These are phyloP conservation scores for Elasticomyces elasticus DNA, from an alignment of 495 filamentous ascomycete species.

Conservation along the genomic window DNA sequence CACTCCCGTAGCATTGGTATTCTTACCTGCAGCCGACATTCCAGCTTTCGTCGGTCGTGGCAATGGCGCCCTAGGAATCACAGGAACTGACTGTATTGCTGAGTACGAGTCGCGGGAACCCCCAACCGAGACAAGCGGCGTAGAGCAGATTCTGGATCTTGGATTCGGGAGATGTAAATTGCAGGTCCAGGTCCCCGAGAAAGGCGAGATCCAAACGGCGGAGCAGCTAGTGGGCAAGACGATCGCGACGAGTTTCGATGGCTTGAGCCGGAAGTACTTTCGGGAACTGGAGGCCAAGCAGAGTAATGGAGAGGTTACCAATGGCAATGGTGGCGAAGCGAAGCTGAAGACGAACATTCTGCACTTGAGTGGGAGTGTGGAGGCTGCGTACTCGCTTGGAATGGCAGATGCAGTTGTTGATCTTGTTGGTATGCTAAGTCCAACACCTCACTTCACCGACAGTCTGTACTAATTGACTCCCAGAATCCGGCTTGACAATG, in stretches of 20 bases:
- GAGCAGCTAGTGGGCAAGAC: constrained; percentile 84
- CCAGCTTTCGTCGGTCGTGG: constrained; percentile 95
- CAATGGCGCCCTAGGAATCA: constrained; percentile 87
- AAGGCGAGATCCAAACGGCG: constrained; percentile 57
- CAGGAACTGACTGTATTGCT: constrained; percentile 80
- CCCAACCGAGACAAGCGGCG: constrained; percentile 52
- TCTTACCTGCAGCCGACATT: constrained; percentile 94
- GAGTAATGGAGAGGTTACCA: constrained; percentile 8
- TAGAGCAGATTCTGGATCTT: constrained; percentile 76
- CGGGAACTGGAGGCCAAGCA: constrained; percentile 50
- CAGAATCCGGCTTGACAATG: constrained; percentile 98
- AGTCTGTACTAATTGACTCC: not conserved
- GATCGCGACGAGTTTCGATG: constrained; percentile 88
- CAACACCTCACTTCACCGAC: too few relatives aligned
- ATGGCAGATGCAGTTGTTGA: constrained; percentile 97
- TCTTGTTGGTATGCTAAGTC: constrained; percentile 64
- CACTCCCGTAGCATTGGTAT: constrained; percentile 86
- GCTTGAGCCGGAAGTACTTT: constrained; percentile 74
- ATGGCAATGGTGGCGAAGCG: constrained; percentile 31
- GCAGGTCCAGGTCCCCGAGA: constrained; percentile 90
- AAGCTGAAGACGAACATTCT: constrained; percentile 74
- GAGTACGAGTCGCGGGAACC: constrained; percentile 73
- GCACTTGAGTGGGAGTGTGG: constrained; percentile 88
- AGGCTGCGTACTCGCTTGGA: constrained; percentile 89
- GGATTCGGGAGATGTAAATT: constrained; percentile 85